Evolutionary conservation across 179 eudicot genomes (phyloP).

Genomic region (Camellia oleifera): DNA sequence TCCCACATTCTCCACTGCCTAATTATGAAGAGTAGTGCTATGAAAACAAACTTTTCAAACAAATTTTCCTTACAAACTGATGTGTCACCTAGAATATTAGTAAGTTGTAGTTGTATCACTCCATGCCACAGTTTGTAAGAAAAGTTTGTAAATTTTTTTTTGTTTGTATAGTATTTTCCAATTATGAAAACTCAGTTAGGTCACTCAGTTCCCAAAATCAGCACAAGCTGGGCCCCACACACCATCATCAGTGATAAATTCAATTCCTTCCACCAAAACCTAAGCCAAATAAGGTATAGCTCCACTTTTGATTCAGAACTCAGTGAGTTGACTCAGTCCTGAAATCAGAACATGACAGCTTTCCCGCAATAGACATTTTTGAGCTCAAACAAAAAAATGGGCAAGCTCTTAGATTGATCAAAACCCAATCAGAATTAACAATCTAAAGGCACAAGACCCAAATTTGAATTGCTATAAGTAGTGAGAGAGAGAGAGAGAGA

Average conservation of each 20-base stretch:
- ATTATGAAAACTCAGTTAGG: no score
- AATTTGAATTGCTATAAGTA: neutral
- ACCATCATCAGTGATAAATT: neutral
- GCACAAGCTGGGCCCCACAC: neutral
- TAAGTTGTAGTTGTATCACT: no score
- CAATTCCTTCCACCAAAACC: neutral
- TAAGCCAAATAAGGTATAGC: neutral
- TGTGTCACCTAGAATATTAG: no score
- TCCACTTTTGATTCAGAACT: neutral
- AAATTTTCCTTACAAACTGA: no score
- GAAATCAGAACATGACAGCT: neutral
- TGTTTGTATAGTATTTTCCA: no score
- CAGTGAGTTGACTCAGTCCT: neutral
- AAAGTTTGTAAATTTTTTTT: no score
- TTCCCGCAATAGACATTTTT: neutral
- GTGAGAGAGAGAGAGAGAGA: neutral
- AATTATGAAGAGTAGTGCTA: no score
- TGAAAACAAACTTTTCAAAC: no score
- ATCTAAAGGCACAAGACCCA: neutral
- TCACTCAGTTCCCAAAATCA: neutral
- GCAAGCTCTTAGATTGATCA: neutral
- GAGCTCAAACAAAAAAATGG: neutral
- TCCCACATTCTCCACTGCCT: no score
- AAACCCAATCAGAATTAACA: neutral
- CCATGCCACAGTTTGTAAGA: no score